Conservation (phyloP, 1,139 yeast genomes). For the Dujonia santamariae region DNA sequence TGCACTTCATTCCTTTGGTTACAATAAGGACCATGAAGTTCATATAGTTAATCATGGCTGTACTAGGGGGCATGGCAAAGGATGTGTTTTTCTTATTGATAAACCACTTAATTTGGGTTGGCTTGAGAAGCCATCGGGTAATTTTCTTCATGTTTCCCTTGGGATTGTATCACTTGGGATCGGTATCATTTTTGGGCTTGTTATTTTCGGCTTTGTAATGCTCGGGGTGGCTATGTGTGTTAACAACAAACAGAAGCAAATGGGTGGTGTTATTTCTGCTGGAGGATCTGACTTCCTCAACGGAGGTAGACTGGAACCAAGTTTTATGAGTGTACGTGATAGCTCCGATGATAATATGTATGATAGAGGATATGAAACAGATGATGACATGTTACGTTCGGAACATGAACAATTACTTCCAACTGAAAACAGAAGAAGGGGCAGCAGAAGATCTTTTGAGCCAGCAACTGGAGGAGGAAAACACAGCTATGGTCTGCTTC, state of each 20-base stretch:
- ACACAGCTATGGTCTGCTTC: not conserved
- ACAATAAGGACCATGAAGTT: conserved; percentile 60
- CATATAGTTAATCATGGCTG: conserved; percentile 68
- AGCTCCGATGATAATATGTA: conserved; percentile 24
- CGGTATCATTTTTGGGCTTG: conserved; percentile 60
- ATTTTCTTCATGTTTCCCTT: conserved; percentile 51
- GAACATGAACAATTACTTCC: conserved; percentile 36
- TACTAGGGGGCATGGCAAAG: conserved; percentile 33
- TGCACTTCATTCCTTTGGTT: conserved; percentile 38
- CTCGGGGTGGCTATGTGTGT: conserved; percentile 26
- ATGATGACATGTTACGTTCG: conserved; percentile 32
- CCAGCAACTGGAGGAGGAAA: conserved; percentile 5
- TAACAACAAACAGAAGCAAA: conserved; percentile 14
- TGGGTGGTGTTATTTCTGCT: not conserved
- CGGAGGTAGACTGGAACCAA: conserved; percentile 25
- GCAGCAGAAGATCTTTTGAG: too few species aligned
- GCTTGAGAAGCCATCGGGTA: conserved; percentile 45
- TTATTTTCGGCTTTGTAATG: conserved; percentile 34
- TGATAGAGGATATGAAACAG: conserved; percentile 48
- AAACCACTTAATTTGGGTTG: conserved; percentile 56
- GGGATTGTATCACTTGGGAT: conserved; percentile 66
- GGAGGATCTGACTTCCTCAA: conserved; percentile 16
- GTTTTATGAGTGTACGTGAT: conserved; percentile 38
- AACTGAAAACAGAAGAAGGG: conserved; percentile 14
- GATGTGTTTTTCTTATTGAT: conserved; percentile 70